These are phyloP conservation scores for Aristolochia contorta DNA, from an alignment of 164 flowering plant genomes.

Conservation along the genomic window DNA sequence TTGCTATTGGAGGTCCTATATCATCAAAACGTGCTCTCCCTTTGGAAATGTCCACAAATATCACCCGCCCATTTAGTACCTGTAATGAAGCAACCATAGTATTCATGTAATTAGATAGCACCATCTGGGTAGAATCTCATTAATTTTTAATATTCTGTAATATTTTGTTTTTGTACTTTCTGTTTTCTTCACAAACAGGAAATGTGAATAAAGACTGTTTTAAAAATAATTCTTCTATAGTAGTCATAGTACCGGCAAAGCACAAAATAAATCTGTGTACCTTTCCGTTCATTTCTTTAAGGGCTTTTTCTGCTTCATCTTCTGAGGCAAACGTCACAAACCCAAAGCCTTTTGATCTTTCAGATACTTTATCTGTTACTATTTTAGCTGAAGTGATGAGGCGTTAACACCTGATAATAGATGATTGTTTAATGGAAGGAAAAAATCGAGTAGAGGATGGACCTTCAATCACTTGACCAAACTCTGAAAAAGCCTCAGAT, in stretches of 20 bases:
- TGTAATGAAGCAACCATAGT: slow-evolving; percentile 12
- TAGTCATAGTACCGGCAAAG: no score
- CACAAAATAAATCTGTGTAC: slow-evolving; percentile 15
- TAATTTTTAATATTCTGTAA: no score
- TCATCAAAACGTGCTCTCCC: slow-evolving; percentile 18
- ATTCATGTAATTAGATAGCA: background rate
- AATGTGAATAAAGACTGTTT: no score
- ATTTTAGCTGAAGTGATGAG: slow-evolving; percentile 42
- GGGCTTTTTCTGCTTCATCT: slow-evolving; percentile 68
- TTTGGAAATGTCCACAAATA: slow-evolving; percentile 73
- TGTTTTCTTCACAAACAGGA: no score
- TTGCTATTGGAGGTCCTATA: slow-evolving; percentile 55
- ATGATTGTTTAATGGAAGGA: background rate
- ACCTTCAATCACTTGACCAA: slow-evolving; percentile 90
- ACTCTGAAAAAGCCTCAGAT: slow-evolving; percentile 64
- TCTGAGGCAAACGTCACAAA: slow-evolving; percentile 84
- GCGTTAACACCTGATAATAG: no score
- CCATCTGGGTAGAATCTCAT: background rate
- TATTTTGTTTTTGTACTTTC: no score
- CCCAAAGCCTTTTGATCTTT: slow-evolving; percentile 84
- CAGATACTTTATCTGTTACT: slow-evolving; percentile 56
- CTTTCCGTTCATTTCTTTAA: slow-evolving; percentile 73
- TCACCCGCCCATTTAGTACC: slow-evolving; percentile 60
- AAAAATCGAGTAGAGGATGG: background rate
- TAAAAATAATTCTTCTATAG: no score